Evolutionary conservation across 2,329 filamentous ascomycete species (phyloP), one percentile per base, ranked within the genome.

Genomic region (Aspergillaceae sp.): DNA sequence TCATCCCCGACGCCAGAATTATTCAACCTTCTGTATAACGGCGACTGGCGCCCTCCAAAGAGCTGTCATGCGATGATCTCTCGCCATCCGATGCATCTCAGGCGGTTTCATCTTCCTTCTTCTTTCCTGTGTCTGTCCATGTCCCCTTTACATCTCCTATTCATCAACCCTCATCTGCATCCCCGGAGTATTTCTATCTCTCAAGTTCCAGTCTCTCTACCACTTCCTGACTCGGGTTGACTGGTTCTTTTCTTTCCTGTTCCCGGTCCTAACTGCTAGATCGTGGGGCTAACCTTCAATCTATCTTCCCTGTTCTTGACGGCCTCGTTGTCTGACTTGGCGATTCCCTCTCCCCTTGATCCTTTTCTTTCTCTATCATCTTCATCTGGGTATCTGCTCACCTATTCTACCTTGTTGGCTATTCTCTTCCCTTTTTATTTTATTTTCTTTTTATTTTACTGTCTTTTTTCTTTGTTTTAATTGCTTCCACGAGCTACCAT

Each of bases 101-200:
- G 51, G 44, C 38, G 44, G 56, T 57, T 57, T 56, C 56, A 56
- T 55, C 49, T 54, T 43, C 49, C 32, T 37, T 38, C 44, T 30
- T 10, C 35, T 37, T 35, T 42, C 36, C 38, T 45, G 29, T 38
- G 35, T 48, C 33, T 45, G 29, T 11, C 27, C 29, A 29, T 30
- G 19, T 28, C 10, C 29, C 38, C 41, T 41, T 34, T 36, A 35
- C 47, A 29, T 42, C 26, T 43, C 44, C 32, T 45, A 36, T 44
- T 40, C 43, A 44, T 46, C 45, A 32, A 11, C 40, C 26, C n/a
- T 3, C 30, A 41, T 5, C 11, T 26, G 28, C 19, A 7, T 26
- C 30, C 9, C 9, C 11, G 7, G 35, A 38, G 8, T 38, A 27
- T 26, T 27, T 27, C 9, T 26, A 19, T 35, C 7, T 27, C 19